Conservation (phyloP, 805 yeast genomes). For the Saccharomycopsis guyanensis region DNA sequence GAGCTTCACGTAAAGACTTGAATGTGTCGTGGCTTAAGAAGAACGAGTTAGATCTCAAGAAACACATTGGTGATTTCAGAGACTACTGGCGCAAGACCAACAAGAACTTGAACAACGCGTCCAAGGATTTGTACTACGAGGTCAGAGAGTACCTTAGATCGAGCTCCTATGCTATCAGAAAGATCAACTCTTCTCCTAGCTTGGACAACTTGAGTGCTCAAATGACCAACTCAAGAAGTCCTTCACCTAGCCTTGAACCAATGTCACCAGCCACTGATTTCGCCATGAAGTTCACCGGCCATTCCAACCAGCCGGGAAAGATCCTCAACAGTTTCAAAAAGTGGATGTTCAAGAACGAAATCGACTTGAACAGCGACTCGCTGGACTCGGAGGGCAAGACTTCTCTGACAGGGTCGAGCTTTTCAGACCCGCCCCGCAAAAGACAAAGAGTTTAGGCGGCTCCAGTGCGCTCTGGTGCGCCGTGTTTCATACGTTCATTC, state of each 20-base stretch:
- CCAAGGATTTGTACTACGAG: constrained; percentile 79
- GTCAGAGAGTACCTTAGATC: constrained; percentile 65
- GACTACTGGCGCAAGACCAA: constrained; percentile 76
- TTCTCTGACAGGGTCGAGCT: too few species aligned
- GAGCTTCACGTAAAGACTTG: constrained; percentile 92
- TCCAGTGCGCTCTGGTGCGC: not conserved
- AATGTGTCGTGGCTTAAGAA: constrained; percentile 97
- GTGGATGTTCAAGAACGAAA: constrained; percentile 29
- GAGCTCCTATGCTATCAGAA: constrained; percentile 28
- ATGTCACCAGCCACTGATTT: constrained; percentile 59
- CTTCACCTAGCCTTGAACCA: constrained; percentile 13
- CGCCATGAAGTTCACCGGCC: constrained; percentile 57
- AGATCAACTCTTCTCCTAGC: constrained; percentile 18
- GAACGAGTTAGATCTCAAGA: constrained; percentile 89
- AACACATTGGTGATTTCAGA: constrained; percentile 82
- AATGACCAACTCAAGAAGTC: constrained; percentile 11
- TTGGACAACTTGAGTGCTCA: constrained; percentile 23
- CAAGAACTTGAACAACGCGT: constrained; percentile 57
- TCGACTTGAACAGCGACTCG: constrained; percentile 1
- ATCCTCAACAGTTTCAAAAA: constrained; percentile 28
- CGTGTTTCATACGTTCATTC: too few species aligned
- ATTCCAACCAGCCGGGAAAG: constrained; percentile 31
- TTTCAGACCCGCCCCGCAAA: constrained; percentile 4
- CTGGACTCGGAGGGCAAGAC: constrained; percentile 2
- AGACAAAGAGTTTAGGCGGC: constrained; percentile 6